These are phyloP conservation scores for Colletotrichum sidae DNA, from an alignment of 2,329 filamentous ascomycete species.

Conservation along the genomic window DNA sequence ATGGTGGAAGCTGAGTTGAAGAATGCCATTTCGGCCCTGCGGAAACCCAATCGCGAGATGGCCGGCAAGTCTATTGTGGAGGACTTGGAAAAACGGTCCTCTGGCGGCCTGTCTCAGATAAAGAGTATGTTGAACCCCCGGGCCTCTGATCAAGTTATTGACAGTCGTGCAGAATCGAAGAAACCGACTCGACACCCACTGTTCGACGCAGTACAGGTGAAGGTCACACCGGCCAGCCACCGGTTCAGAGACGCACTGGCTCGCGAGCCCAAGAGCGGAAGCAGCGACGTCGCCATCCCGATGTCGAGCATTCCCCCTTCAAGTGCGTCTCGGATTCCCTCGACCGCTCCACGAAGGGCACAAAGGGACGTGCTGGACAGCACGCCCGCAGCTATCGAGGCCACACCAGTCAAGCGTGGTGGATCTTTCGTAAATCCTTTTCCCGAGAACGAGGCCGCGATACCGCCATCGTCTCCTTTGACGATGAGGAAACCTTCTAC, in stretches of 20 bases:
- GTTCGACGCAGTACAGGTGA: slow-evolving; percentile 59
- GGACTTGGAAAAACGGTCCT: slow-evolving; percentile 71
- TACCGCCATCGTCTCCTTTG: slow-evolving; percentile 52
- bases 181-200: slow-evolving; percentile 58
- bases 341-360: slow-evolving; percentile 51
- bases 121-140: slow-evolving; percentile 57
- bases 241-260: slow-evolving; percentile 65
- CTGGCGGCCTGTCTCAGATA: slow-evolving; percentile 56
- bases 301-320: slow-evolving; percentile 48
- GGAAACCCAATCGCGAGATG: slow-evolving; percentile 80
- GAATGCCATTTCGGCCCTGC: slow-evolving; percentile 78
- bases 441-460: slow-evolving; percentile 41
- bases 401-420: slow-evolving; percentile 32
- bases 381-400: slow-evolving; percentile 36
- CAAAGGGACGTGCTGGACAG: slow-evolving; percentile 45
- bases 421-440: slow-evolving; percentile 1
- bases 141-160: slow-evolving; percentile 6
- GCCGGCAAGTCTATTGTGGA: slow-evolving; percentile 76
- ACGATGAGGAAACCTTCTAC: slow-evolving; percentile 42
- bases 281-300: slow-evolving; percentile 18
- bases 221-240: slow-evolving; percentile 67
- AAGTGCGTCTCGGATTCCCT: slow-evolving; percentile 54
- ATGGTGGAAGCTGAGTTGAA: slow-evolving; percentile 76
- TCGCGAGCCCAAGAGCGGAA: slow-evolving; percentile 41
- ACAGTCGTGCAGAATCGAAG: slow-evolving; percentile 57